A percentile compares a stretch with the other conserved stretches of the same genome.
Conservation (phyloP, 192 early-diverging fungal species). For the Coemansia sp. region DNA sequence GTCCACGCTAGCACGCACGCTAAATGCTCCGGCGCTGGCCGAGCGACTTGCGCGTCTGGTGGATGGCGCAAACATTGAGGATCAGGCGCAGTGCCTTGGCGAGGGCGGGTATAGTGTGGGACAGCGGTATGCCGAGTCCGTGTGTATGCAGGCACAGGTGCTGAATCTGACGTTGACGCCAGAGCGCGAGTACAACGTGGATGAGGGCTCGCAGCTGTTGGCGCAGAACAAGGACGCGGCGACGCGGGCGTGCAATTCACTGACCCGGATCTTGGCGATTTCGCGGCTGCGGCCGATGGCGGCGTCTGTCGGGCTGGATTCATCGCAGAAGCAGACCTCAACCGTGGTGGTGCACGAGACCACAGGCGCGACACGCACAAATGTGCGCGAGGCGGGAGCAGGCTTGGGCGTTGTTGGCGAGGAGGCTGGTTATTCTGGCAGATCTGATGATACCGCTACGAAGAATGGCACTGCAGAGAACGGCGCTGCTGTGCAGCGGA, state of each 20-base stretch:
- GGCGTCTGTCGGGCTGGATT: constrained; percentile 23
- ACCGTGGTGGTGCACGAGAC: constrained; percentile 29
- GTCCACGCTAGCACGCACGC: constrained; percentile 10
- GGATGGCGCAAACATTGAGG: not conserved
- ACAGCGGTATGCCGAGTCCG: constrained; percentile 13
- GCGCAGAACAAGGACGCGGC: not conserved
- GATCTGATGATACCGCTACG: not conserved
- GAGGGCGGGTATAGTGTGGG: not conserved
- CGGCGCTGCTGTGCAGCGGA: not conserved
- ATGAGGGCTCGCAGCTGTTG: constrained; percentile 16
- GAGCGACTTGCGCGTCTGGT: constrained; percentile 3
- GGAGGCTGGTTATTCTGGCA: no score
- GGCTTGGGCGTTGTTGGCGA: not conserved
- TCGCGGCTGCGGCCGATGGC: constrained; percentile 12
- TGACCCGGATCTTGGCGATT: not conserved
- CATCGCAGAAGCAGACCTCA: not conserved
- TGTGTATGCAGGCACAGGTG: constrained; percentile 21
- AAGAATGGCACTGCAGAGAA: not conserved
- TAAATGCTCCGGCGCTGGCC: constrained; percentile 7
- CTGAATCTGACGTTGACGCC: constrained; percentile 39
- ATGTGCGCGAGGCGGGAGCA: not conserved
- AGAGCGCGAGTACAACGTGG: constrained; percentile 26
- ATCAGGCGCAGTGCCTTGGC: not conserved
- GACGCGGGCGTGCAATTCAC: not conserved
- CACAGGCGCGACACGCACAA: constrained; percentile 19